These are phyloP conservation scores for Diospyros lotus DNA, from an alignment of 148 eudicot genomes.

Conservation along the genomic window DNA sequence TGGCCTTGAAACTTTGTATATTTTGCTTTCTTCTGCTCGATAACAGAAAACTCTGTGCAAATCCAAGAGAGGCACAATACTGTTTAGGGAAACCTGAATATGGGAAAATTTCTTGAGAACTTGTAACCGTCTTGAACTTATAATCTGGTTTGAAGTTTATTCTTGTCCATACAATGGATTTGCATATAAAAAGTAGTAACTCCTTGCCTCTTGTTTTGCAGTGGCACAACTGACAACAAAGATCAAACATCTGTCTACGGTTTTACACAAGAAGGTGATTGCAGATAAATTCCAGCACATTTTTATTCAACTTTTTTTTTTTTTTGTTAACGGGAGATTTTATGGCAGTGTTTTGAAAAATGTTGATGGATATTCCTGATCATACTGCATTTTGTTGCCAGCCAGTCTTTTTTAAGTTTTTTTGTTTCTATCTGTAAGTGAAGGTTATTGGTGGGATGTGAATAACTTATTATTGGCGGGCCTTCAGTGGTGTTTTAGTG, in stretches of 20 bases:
- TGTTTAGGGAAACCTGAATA: neutral
- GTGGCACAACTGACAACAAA: slow-evolving; percentile 72
- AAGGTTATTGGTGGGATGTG: neutral
- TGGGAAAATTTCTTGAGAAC: neutral
- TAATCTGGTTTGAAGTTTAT: neutral
- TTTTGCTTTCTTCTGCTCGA: neutral
- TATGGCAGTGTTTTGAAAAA: neutral
- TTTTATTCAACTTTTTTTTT: neutral
- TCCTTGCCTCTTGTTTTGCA: slow-evolving; percentile 22
- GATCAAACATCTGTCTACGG: slow-evolving; percentile 48
- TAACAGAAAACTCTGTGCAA: neutral
- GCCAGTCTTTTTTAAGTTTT: neutral
- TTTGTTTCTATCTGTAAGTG: neutral
- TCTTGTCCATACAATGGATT: neutral
- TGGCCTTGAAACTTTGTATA: neutral
- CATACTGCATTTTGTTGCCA: neutral
- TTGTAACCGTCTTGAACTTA: neutral
- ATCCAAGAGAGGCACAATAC: neutral
- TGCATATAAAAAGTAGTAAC: neutral
- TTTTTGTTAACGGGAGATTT: neutral
- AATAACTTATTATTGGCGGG: neutral
- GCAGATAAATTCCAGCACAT: neutral
- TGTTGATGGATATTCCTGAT: neutral
- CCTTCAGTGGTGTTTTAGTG: neutral
- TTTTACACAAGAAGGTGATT: slow-evolving; percentile 59